Conservation (phyloP, 257 asterid genomes). For the Prunella vulgaris region DNA sequence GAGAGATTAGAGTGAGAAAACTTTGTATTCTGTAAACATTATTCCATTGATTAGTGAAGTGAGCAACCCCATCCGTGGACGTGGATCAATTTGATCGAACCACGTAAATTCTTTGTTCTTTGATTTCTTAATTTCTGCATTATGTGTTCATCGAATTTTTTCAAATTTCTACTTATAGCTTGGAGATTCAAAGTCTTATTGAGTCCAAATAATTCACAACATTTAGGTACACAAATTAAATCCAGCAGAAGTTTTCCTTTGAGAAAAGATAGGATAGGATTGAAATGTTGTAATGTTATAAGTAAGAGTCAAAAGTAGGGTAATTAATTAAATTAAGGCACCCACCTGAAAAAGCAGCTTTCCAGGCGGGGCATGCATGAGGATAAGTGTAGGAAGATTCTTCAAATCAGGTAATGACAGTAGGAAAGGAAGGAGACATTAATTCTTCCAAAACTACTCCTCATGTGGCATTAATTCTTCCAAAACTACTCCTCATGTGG, state of each 20-base stretch:
- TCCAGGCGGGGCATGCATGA: neutral
- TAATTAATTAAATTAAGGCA: neutral
- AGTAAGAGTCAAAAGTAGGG: neutral
- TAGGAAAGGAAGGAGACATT: neutral
- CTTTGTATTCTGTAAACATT: too few species aligned
- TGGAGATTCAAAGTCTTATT: too few species aligned
- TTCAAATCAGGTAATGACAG: slow-evolving; percentile 13
- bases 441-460: neutral
- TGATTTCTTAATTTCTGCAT: too few species aligned
- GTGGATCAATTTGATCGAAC: too few species aligned
- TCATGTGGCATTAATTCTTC: slow-evolving; percentile 21
- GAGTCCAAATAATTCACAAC: too few species aligned
- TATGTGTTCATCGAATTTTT: too few species aligned
- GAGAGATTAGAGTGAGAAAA: too few species aligned
- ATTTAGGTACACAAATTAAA: neutral
- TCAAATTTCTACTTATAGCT: too few species aligned
- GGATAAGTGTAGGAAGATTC: slow-evolving; percentile 23
- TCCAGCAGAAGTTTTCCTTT: neutral
- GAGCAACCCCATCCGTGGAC: too few species aligned
- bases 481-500: neutral
- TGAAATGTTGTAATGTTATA: neutral
- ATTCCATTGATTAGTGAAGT: too few species aligned
- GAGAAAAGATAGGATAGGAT: neutral
- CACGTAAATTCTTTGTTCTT: too few species aligned
- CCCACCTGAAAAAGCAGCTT: neutral